These are phyloP conservation scores for Trametes maxima DNA, from an alignment of 768 basidiomycete genomes.

Conservation along the genomic window DNA sequence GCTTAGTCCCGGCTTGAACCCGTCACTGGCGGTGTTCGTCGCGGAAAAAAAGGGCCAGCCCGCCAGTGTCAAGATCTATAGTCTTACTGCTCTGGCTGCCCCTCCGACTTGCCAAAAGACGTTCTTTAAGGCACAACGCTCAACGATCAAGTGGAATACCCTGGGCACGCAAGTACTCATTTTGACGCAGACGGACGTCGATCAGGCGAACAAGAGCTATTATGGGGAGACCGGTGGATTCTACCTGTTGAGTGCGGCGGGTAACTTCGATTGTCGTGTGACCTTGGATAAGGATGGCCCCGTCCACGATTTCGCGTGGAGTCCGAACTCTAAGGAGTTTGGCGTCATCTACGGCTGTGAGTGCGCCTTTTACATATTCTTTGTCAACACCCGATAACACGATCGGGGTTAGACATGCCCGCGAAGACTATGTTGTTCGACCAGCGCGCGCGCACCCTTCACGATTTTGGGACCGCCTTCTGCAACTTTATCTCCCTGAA, in stretches of 20 bases:
- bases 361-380: conserved; percentile 35
- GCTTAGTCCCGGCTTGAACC: conserved; percentile 83
- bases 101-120: conserved; percentile 86
- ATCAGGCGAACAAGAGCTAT: conserved; percentile 96
- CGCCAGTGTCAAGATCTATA: conserved; percentile 83
- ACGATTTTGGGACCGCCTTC: conserved; percentile 90
- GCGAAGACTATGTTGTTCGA: conserved; percentile 93
- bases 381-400: neutral
- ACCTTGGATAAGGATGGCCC: conserved; percentile 93
- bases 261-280: conserved; percentile 92
- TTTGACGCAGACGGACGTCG: conserved; percentile 94
- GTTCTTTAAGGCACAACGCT: conserved; percentile 94
- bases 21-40: conserved; percentile 88
- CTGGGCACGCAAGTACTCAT: conserved; percentile 91
- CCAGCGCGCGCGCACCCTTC: conserved; percentile 80
- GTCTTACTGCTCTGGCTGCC: conserved; percentile 59
- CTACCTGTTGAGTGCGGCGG: conserved; percentile 89
- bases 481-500: conserved; percentile 95
- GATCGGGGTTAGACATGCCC: conserved; percentile 73
- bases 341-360: conserved; percentile 94
- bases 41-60: conserved; percentile 96
- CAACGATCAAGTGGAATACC: conserved; percentile 94
- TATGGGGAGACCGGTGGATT: conserved; percentile 93
- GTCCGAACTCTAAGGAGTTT: conserved; percentile 95
- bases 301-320: conserved; percentile 96